Evolutionary conservation across 345 rosid species (phyloP).

Genomic region (Arabidopsis suecica): DNA sequence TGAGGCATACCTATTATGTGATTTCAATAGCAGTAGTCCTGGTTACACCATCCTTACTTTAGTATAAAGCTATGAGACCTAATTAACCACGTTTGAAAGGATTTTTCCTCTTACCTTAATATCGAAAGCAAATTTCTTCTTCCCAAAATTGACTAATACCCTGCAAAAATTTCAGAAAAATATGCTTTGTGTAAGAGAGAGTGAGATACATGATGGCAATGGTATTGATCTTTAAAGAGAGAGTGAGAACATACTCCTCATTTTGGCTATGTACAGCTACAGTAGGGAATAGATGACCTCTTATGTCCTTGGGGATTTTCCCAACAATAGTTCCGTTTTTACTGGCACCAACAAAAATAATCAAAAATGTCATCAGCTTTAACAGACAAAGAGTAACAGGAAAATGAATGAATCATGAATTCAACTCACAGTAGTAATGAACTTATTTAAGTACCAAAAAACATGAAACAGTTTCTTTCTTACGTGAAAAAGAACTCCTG

Average conservation of each 20-base stretch:
- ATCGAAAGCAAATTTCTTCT: slow-evolving; percentile 74
- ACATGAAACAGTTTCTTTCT: slow-evolving; percentile 46
- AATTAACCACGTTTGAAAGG: background rate
- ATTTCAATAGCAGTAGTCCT: slow-evolving; percentile 7
- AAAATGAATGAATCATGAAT: background rate
- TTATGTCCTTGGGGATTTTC: slow-evolving; percentile 65
- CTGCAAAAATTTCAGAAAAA: slow-evolving; percentile 52
- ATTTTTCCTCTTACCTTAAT: slow-evolving; percentile 61
- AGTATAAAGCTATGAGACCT: slow-evolving; percentile 2
- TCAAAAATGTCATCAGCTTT: slow-evolving; percentile 22
- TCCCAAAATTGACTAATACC: slow-evolving; percentile 88
- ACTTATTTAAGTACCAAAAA: slow-evolving; percentile 16
- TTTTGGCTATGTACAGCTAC: slow-evolving; percentile 94
- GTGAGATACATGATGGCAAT: background rate
- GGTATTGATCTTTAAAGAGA: slow-evolving; percentile 25
- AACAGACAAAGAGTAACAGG: slow-evolving; percentile 17
- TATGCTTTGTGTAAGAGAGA: slow-evolving; percentile 22
- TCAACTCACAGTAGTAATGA: background rate
- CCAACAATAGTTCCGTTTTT: slow-evolving; percentile 84
- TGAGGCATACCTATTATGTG: background rate
- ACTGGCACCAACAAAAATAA: slow-evolving; percentile 55
- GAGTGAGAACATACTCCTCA: slow-evolving; percentile 77
- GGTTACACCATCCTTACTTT: slow-evolving; percentile 10
- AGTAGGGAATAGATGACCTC: slow-evolving; percentile 82
- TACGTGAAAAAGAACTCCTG: slow-evolving; percentile 97